Percentiles rank a stretch among this genome's conserved stretches.
These are phyloP conservation scores for Teunomyces atbi DNA, from an alignment of 805 yeast genomes.

Conservation along the genomic window DNA sequence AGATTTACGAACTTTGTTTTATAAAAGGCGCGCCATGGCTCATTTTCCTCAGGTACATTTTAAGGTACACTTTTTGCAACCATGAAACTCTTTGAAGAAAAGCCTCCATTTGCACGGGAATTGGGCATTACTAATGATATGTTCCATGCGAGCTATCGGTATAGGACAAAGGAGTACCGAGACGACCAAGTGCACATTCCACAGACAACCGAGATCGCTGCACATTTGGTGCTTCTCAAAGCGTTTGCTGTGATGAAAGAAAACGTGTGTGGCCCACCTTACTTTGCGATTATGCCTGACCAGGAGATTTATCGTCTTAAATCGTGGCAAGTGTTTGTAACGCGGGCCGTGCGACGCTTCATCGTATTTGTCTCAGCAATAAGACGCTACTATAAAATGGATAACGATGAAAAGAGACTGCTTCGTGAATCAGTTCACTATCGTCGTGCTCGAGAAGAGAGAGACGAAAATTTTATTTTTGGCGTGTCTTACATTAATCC, in stretches of 20 bases:
- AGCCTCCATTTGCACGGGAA: no score
- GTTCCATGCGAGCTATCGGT: no score
- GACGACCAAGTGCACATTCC: constrained; percentile 8
- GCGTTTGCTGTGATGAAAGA: constrained; percentile 19
- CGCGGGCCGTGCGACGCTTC: constrained; percentile 22
- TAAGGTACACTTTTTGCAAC: no score
- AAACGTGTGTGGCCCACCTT: constrained; percentile 6
- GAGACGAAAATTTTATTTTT: neutral
- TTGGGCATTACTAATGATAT: no score
- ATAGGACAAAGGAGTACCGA: no score
- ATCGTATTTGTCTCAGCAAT: constrained; percentile 18
- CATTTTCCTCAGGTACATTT: no score
- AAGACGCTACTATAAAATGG: no score
- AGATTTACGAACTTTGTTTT: no score
- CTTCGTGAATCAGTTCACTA: neutral
- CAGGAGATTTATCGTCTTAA: constrained; percentile 6
- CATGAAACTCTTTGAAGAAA: no score
- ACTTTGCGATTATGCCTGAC: neutral
- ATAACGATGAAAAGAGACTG: no score
- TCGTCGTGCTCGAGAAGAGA: neutral
- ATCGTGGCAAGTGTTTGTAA: constrained; percentile 22
- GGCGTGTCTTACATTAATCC: constrained; percentile 10
- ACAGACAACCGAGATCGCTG: constrained; percentile 12
- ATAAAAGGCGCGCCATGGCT: no score
- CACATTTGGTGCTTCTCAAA: constrained; percentile 22